These are phyloP conservation scores for Aspergillus caelatus DNA, from an alignment of 2,329 filamentous ascomycete genomes.

Conservation along the genomic window DNA sequence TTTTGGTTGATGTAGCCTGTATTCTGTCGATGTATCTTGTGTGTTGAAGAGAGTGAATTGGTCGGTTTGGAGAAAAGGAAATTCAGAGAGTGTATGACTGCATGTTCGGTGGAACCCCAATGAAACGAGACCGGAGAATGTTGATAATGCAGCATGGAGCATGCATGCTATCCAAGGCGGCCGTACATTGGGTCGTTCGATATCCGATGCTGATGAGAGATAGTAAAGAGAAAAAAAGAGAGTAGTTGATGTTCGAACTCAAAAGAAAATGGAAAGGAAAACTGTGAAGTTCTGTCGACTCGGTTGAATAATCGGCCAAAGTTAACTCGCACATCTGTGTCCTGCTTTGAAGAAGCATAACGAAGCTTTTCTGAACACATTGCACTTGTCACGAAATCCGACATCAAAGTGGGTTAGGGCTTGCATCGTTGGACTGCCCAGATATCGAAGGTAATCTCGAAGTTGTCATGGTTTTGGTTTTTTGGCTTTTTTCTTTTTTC, in stretches of 20 bases:
- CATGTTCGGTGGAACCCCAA: neutral
- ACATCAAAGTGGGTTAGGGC: neutral
- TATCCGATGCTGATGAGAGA: conserved; percentile 2
- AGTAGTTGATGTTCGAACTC: neutral
- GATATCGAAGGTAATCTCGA: neutral
- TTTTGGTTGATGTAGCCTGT: conserved; percentile 10
- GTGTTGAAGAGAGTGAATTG: conserved; percentile 10
- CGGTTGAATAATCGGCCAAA: neutral
- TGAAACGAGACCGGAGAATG: neutral
- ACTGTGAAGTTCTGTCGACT: conserved; percentile 7
- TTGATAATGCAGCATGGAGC: neutral
- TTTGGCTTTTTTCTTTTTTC: too few species aligned
- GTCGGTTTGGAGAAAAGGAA: conserved; percentile 16
- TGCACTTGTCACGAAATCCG: neutral
- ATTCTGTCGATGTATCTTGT: neutral
- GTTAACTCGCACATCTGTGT: neutral
- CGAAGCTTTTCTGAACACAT: neutral
- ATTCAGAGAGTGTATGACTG: conserved; percentile 17
- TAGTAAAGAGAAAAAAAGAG: conserved; percentile 6
- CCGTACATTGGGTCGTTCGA: neutral
- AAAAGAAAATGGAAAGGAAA: conserved; percentile 1
- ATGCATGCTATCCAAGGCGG: neutral
- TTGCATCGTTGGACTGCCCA: neutral
- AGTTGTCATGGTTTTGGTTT: neutral
- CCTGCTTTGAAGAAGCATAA: neutral